A percentile compares a stretch with the other conserved stretches of the same genome.
Evolutionary conservation across 2,329 filamentous ascomycete species (phyloP).

Genomic region (Stachybotrys chartarum): DNA sequence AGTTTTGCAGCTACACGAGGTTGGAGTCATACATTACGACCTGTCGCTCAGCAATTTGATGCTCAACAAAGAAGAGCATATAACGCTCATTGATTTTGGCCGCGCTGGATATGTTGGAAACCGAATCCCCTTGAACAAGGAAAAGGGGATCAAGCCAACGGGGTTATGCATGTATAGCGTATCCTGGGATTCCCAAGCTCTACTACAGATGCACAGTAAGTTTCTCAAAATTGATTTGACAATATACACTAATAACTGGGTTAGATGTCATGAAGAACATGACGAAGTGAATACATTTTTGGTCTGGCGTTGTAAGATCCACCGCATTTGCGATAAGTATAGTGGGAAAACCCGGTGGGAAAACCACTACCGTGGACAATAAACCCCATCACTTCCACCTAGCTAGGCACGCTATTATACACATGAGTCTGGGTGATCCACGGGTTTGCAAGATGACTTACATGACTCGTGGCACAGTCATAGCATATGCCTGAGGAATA

Average conservation of each 20-base stretch:
- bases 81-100: slow-evolving; percentile 2
- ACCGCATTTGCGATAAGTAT: slow-evolving; percentile 1
- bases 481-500: too few species aligned
- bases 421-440: background rate
- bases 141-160: background rate
- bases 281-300: background rate
- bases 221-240: background rate
- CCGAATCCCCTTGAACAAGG: background rate
- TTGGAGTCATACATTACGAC: slow-evolving; percentile 2
- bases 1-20: background rate
- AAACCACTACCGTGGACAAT: slow-evolving; percentile 2
- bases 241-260: too few species aligned
- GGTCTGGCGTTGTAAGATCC: background rate
- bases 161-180: background rate
- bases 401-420: background rate
- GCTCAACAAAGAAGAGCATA: background rate
- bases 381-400: background rate
- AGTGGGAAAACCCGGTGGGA: slow-evolving; percentile 3
- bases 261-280: too few species aligned
- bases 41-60: slow-evolving; percentile 2
- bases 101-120: slow-evolving; percentile 1
- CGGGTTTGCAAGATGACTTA: too few species aligned
- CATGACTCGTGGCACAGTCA: too few species aligned
- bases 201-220: background rate
- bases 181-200: slow-evolving; percentile 1